These are phyloP conservation scores for Verbascum thapsus DNA, from an alignment of 257 asterid genomes.

Conservation along the genomic window DNA sequence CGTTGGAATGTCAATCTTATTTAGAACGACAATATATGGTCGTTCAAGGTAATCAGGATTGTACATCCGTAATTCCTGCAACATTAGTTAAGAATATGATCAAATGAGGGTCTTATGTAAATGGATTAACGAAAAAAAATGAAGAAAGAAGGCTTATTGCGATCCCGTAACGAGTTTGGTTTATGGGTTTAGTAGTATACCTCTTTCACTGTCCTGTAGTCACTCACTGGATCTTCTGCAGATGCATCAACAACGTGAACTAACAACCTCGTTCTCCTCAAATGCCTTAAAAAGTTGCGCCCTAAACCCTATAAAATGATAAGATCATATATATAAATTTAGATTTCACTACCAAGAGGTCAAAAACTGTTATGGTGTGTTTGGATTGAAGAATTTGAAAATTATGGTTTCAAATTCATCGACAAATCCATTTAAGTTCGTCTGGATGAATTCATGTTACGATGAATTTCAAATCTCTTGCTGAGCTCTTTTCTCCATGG, in stretches of 20 bases:
- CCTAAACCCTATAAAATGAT: constrained; percentile 78
- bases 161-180: not conserved
- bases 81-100: too few species aligned
- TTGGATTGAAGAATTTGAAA: too few species aligned
- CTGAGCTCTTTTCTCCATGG: too few species aligned
- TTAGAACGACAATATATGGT: constrained; percentile 83
- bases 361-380: too few species aligned
- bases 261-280: constrained; percentile 93
- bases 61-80: constrained; percentile 97
- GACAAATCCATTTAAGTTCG: too few species aligned
- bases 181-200: constrained; percentile 35
- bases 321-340: not conserved
- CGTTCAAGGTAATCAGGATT: constrained; percentile 94
- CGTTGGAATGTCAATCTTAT: constrained; percentile 87
- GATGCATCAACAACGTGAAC: constrained; percentile 96
- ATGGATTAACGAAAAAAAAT: not conserved
- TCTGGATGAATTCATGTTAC: too few species aligned
- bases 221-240: constrained; percentile 71
- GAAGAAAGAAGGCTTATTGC: not conserved
- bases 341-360: constrained; percentile 19
- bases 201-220: constrained; percentile 94
- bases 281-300: constrained; percentile 93
- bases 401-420: too few species aligned
- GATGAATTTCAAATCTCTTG: too few species aligned
- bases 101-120: not conserved